phyloP scores from a whole-genome alignment of 768 basidiomycete species.

The Russula emetica region DNA sequence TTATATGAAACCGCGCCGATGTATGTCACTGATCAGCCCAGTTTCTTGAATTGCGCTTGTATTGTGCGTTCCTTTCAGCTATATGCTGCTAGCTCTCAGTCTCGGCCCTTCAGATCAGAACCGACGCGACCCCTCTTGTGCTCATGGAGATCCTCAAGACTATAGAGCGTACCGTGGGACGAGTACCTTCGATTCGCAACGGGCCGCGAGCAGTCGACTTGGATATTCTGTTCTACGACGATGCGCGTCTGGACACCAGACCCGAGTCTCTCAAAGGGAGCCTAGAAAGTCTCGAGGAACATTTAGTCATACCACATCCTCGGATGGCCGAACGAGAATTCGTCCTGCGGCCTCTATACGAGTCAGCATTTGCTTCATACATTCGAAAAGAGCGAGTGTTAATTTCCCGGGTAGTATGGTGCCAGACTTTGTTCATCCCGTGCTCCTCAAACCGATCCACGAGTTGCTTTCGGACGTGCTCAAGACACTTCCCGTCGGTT shows the following conservation, averaged over 20 bases:
- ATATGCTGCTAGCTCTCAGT: neutral
- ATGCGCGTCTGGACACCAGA: slow-evolving; percentile 55
- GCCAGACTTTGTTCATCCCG: slow-evolving; percentile 67
- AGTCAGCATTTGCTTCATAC: slow-evolving; percentile 52
- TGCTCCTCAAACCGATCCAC: slow-evolving; percentile 44
- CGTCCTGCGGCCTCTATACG: slow-evolving; percentile 79
- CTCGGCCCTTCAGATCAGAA: slow-evolving; percentile 57
- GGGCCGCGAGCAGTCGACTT: slow-evolving; percentile 90
- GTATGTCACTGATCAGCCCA: slow-evolving; percentile 89
- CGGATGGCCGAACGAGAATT: slow-evolving; percentile 84
- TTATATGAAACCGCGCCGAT: slow-evolving; percentile 92
- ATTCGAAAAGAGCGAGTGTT: neutral
- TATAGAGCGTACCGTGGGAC: slow-evolving; percentile 72
- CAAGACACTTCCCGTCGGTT: slow-evolving; percentile 31
- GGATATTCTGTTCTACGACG: slow-evolving; percentile 77
- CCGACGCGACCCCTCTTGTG: slow-evolving; percentile 53
- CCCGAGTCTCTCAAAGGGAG: slow-evolving; percentile 36
- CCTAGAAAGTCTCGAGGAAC: slow-evolving; percentile 53
- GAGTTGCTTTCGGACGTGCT: slow-evolving; percentile 44
- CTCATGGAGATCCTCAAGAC: slow-evolving; percentile 64
- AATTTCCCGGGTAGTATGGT: slow-evolving; percentile 56
- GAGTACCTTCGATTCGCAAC: slow-evolving; percentile 71
- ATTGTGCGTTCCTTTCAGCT: slow-evolving; percentile 50
- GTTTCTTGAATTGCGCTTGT: slow-evolving; percentile 89
- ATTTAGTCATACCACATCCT: slow-evolving; percentile 84